Conservation (phyloP, 306 rosid genomes). For the Trichosanthes truncata region DNA sequence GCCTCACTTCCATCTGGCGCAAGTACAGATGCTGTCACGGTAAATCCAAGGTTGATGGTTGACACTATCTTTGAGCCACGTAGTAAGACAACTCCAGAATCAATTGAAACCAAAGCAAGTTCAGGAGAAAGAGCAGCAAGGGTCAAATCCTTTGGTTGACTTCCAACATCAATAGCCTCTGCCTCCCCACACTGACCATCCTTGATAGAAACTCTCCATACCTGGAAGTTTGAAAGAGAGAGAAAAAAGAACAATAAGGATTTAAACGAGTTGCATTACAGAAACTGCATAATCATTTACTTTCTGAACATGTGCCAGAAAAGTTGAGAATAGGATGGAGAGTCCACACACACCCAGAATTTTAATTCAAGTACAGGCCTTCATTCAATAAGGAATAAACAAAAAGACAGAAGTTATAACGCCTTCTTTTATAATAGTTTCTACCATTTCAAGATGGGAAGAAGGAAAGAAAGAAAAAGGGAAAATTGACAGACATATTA, state of each 20-base stretch:
- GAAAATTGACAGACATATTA: background rate
- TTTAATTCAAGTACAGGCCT: background rate
- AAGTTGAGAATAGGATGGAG: slow-evolving; percentile 5
- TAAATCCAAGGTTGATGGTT: slow-evolving; percentile 71
- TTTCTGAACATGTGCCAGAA: background rate
- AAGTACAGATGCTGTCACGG: slow-evolving; percentile 70
- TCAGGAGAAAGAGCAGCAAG: slow-evolving; percentile 73
- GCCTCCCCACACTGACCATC: slow-evolving; percentile 74
- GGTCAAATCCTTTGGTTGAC: slow-evolving; percentile 86
- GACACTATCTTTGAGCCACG: slow-evolving; percentile 64
- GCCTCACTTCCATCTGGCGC: slow-evolving; percentile 95
- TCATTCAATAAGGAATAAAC: slow-evolving; percentile 9
- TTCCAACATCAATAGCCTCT: slow-evolving; percentile 77
- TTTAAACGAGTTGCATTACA: background rate
- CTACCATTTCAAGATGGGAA: slow-evolving; percentile 1
- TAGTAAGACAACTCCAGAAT: slow-evolving; percentile 75
- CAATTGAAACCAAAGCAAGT: slow-evolving; percentile 71
- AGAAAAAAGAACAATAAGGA: background rate
- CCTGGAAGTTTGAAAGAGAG: slow-evolving; percentile 26
- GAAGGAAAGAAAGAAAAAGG: background rate
- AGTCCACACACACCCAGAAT: background rate
- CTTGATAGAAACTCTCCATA: slow-evolving; percentile 54
- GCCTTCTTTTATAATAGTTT: background rate
- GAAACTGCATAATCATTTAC: background rate
- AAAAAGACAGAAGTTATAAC: background rate